Evolutionary conservation across 495 filamentous ascomycete species (phyloP).

Genomic region (Daldinia vernicosa): DNA sequence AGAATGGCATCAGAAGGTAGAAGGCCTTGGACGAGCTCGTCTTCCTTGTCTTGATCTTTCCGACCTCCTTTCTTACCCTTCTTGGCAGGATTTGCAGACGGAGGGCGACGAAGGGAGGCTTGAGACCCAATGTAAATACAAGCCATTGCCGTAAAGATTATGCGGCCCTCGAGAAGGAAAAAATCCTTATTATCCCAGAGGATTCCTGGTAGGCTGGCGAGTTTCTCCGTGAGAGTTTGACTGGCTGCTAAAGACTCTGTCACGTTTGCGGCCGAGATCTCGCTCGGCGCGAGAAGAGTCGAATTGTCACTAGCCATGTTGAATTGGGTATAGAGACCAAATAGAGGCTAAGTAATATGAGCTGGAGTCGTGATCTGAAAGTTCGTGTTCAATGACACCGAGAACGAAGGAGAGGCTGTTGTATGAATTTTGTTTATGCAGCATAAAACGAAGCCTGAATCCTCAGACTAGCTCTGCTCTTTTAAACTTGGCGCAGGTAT

Average conservation of each 20-base stretch:
- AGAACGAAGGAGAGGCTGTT: not conserved
- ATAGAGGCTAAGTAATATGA: not conserved
- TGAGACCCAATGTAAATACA: slow-evolving; percentile 59
- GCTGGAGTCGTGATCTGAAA: not conserved
- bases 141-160: slow-evolving; percentile 52
- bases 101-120: slow-evolving; percentile 71
- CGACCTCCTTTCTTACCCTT: slow-evolving; percentile 55
- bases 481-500: not conserved
- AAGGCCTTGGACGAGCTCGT: slow-evolving; percentile 77
- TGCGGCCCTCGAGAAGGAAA: slow-evolving; percentile 50
- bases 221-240: slow-evolving; percentile 35
- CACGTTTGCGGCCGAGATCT: slow-evolving; percentile 35
- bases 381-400: not conserved
- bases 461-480: not conserved
- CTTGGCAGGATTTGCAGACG: slow-evolving; percentile 74
- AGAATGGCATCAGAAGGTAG: slow-evolving; percentile 83
- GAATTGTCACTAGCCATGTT: slow-evolving; percentile 42
- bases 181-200: slow-evolving; percentile 68
- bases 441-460: not conserved
- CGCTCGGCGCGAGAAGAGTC: slow-evolving; percentile 28
- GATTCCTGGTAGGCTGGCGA: slow-evolving; percentile 25
- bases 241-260: slow-evolving; percentile 18
- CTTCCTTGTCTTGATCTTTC: slow-evolving; percentile 68
- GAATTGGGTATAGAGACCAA: not conserved
- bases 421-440: not conserved